These are phyloP conservation scores for Asterophora lycoperdoides DNA, from an alignment of 768 basidiomycete genomes.

Conservation along the genomic window DNA sequence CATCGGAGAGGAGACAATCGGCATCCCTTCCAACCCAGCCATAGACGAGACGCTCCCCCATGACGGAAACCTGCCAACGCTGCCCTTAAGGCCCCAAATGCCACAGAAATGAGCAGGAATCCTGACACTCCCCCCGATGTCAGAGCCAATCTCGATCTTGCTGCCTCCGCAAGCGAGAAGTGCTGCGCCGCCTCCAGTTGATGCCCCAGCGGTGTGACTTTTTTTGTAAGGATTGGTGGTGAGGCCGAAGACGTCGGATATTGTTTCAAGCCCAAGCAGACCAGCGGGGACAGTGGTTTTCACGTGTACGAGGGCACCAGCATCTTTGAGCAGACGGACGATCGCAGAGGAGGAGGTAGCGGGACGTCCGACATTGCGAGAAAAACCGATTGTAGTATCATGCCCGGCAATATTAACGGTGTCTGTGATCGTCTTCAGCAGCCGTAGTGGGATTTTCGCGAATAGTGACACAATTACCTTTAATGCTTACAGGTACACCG, in stretches of 20 bases:
- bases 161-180: slow-evolving; percentile 62
- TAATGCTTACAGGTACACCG: slow-evolving; percentile 66
- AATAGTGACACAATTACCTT: slow-evolving; percentile 37
- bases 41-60: slow-evolving; percentile 44
- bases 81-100: slow-evolving; percentile 60
- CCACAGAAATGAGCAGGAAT: slow-evolving; percentile 74
- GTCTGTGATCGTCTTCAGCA: slow-evolving; percentile 23
- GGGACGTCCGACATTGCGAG: slow-evolving; percentile 44
- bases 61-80: slow-evolving; percentile 52
- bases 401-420: slow-evolving; percentile 49
- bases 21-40: slow-evolving; percentile 55
- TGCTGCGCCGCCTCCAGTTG: slow-evolving; percentile 67
- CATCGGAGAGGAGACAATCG: slow-evolving; percentile 54
- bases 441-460: slow-evolving; percentile 1
- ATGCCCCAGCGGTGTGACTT: slow-evolving; percentile 53
- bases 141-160: slow-evolving; percentile 67
- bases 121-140: slow-evolving; percentile 70
- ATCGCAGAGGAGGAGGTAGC: slow-evolving; percentile 45
- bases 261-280: slow-evolving; percentile 51
- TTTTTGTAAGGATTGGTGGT: slow-evolving; percentile 61
- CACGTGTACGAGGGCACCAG: slow-evolving; percentile 59
- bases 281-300: slow-evolving; percentile 63
- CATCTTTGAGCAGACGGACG: slow-evolving; percentile 52
- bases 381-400: slow-evolving; percentile 61
- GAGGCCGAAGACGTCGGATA: slow-evolving; percentile 57